Evolutionary conservation across 352 stramenopile genomes (phyloP).

Genomic region (Phytophthora sp.): DNA sequence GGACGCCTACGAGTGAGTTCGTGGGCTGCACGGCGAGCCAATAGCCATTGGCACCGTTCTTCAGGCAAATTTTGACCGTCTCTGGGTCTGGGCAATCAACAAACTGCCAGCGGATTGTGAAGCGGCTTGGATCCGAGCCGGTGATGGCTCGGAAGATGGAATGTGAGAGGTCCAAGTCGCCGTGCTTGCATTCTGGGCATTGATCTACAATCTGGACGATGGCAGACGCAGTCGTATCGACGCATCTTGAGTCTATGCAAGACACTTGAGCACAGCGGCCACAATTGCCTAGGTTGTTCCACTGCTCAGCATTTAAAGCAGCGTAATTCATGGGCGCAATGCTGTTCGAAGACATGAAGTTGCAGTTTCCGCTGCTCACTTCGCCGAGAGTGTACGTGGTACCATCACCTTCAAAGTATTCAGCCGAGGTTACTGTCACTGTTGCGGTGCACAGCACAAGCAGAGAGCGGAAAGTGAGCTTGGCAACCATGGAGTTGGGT

Average conservation of each 20-base stretch:
- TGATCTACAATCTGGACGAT: constrained; percentile 43
- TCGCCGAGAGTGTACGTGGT: constrained; percentile 50
- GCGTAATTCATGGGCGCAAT: constrained; percentile 48
- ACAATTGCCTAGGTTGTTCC: constrained; percentile 40
- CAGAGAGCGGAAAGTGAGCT: not conserved
- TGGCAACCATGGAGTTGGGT: constrained; percentile 8
- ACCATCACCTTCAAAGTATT: constrained; percentile 43
- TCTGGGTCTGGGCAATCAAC: constrained; percentile 42
- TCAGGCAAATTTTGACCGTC: constrained; percentile 45
- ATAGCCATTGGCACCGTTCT: constrained; percentile 41
- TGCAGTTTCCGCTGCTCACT: constrained; percentile 52
- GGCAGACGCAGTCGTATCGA: constrained; percentile 13
- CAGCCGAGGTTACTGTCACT: constrained; percentile 3
- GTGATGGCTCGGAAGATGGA: constrained; percentile 40
- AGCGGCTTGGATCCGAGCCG: constrained; percentile 31
- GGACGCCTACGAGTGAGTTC: constrained; percentile 39
- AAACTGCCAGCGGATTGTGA: constrained; percentile 45
- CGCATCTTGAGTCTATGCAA: constrained; percentile 37
- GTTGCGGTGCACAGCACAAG: not conserved
- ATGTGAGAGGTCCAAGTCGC: constrained; percentile 44
- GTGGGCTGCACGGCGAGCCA: constrained; percentile 51
- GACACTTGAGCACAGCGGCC: constrained; percentile 53
- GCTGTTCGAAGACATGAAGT: constrained; percentile 48
- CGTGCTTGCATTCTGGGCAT: constrained; percentile 45
- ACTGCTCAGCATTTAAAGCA: constrained; percentile 57